phyloP scores from a whole-genome alignment of 1,284 basidiomycete genomes.

The Cystobasidium pallidum region DNA sequence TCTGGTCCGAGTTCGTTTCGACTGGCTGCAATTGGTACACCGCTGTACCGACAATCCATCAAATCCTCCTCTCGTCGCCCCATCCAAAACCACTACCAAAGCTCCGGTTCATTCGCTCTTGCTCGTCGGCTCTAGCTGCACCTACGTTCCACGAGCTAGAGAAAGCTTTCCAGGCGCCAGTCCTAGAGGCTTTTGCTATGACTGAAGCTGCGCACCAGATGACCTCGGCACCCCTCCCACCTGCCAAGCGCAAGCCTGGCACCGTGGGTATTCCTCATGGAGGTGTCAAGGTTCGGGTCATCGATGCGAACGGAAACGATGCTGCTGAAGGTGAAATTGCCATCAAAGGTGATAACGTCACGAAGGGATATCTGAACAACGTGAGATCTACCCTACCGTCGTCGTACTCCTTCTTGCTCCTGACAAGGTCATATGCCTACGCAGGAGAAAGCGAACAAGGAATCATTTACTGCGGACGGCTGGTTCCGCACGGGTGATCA shows the following conservation, averaged over 20 bases:
- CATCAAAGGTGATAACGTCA: slow-evolving; percentile 60
- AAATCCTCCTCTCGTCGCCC: slow-evolving; percentile 59
- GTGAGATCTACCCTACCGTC: slow-evolving; percentile 42
- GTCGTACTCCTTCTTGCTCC: too few relatives aligned
- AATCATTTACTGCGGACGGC: slow-evolving; percentile 56
- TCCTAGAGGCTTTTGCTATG: slow-evolving; percentile 59
- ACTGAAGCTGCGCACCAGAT: slow-evolving; percentile 60
- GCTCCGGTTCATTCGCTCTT: slow-evolving; percentile 61
- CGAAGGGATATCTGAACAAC: slow-evolving; percentile 60
- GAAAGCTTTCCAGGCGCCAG: slow-evolving; percentile 60
- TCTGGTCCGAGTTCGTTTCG: slow-evolving; percentile 65
- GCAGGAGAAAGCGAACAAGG: slow-evolving; percentile 54
- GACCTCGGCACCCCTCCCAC: slow-evolving; percentile 57
- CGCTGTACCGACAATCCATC: slow-evolving; percentile 61
- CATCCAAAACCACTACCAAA: slow-evolving; percentile 57
- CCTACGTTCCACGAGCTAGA: slow-evolving; percentile 59
- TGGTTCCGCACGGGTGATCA: slow-evolving; percentile 67
- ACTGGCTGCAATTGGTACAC: slow-evolving; percentile 63
- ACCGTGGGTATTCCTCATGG: slow-evolving; percentile 60
- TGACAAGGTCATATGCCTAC: too few relatives aligned
- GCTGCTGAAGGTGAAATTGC: slow-evolving; percentile 59
- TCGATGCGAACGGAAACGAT: slow-evolving; percentile 57
- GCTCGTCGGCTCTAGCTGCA: slow-evolving; percentile 60
- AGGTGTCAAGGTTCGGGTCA: slow-evolving; percentile 58
- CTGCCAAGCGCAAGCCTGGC: slow-evolving; percentile 57